Percentiles rank a stretch among this genome's conserved stretches.
Conservation (phyloP, 306 rosid species). For the Pyrus communis region DNA sequence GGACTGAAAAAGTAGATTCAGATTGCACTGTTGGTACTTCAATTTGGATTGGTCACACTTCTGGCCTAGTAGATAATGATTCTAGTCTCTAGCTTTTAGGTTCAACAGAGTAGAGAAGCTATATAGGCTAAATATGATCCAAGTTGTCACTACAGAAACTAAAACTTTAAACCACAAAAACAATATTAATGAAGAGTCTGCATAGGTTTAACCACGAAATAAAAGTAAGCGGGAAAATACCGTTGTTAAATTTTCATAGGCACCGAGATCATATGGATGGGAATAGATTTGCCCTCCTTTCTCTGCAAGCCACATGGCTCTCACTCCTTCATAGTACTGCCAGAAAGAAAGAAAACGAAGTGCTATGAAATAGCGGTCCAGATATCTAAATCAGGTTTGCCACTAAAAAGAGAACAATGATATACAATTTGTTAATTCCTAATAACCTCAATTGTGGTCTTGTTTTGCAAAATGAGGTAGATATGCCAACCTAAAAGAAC, state of each 20-base stretch:
- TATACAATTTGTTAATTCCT: conserved; percentile 13
- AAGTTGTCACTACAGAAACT: neutral
- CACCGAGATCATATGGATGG: conserved; percentile 93
- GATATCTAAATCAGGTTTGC: conserved; percentile 4
- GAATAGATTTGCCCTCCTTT: conserved; percentile 82
- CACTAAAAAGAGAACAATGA: conserved; percentile 14
- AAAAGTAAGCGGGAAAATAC: conserved; percentile 27
- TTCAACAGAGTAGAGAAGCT: neutral
- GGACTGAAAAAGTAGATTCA: neutral
- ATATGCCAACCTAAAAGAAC: conserved; percentile 91
- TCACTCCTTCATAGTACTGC: conserved; percentile 94
- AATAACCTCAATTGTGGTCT: conserved; percentile 91
- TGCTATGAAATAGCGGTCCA: conserved; percentile 13
- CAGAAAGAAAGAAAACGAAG: conserved; percentile 6
- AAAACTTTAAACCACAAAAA: neutral
- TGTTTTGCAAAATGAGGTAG: conserved; percentile 80
- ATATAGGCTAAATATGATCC: neutral
- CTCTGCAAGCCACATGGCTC: conserved; percentile 96
- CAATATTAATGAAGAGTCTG: neutral
- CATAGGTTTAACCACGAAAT: neutral
- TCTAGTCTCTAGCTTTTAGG: neutral
- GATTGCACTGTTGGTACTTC: neutral
- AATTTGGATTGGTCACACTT: neutral
- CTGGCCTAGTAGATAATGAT: neutral
- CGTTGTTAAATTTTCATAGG: conserved; percentile 71